Conservation (phyloP, 2,329 filamentous ascomycete species). For the Aspergillus proliferans region DNA sequence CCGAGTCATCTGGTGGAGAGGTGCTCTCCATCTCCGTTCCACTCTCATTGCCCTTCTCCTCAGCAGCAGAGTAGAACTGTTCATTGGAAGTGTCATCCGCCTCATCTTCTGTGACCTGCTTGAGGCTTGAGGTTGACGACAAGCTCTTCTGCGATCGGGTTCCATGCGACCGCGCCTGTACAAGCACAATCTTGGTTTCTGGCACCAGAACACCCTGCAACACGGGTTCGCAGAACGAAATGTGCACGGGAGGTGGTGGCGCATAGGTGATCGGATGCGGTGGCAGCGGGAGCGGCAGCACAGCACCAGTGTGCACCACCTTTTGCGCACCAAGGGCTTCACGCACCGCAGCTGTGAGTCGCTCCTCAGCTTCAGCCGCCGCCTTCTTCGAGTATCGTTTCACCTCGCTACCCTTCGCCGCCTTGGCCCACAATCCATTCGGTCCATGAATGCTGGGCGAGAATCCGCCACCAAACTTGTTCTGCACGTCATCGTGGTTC, state of each 20-base stretch:
- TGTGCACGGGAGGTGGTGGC: conserved; percentile 74
- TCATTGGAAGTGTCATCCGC: conserved; percentile 83
- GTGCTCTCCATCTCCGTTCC: conserved; percentile 48
- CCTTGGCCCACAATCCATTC: conserved; percentile 36
- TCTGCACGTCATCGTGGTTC: conserved; percentile 75
- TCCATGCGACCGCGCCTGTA: conserved; percentile 46
- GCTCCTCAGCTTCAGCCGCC: conserved; percentile 46
- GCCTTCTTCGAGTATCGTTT: conserved; percentile 31
- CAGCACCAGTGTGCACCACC: conserved; percentile 77
- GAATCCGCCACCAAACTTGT: conserved; percentile 67
- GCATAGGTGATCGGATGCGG: conserved; percentile 82
- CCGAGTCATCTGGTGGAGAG: conserved; percentile 54
- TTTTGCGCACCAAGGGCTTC: conserved; percentile 65
- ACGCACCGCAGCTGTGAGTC: conserved; percentile 61
- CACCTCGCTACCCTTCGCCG: conserved; percentile 22
- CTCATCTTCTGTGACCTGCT: conserved; percentile 53
- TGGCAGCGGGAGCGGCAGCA: conserved; percentile 69
- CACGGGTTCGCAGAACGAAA: conserved; percentile 90
- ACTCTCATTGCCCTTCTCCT: conserved; percentile 55
- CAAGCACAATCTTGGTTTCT: conserved; percentile 74
- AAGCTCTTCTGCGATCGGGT: conserved; percentile 39
- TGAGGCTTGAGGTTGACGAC: conserved; percentile 48
- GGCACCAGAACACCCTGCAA: conserved; percentile 75
- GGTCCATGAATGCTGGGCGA: conserved; percentile 26
- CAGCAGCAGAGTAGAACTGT: conserved; percentile 85